Evolutionary conservation across 2,329 filamentous ascomycete genomes (phyloP).

Genomic region (Venturia aucupariae): DNA sequence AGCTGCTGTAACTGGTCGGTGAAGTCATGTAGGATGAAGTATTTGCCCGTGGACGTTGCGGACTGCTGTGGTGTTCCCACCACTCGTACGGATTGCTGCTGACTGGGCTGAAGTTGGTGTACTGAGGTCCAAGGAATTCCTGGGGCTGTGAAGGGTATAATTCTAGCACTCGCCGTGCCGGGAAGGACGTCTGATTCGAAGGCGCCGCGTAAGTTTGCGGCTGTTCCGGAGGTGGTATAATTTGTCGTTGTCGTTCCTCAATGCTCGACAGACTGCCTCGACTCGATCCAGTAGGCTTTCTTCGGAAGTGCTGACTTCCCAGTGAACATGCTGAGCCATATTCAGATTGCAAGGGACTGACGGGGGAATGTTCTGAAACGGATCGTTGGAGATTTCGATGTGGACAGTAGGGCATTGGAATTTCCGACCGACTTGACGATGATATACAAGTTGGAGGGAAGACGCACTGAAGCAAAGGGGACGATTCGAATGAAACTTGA

Average conservation of each 20-base stretch:
- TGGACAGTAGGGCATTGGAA: not conserved
- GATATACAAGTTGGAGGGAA: not conserved
- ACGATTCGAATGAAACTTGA: not conserved
- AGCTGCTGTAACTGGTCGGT: conserved; percentile 7
- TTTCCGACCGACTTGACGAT: not conserved
- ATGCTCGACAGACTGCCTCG: not conserved
- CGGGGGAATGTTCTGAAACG: not conserved
- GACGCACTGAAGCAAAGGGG: not conserved
- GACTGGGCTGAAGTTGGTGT: conserved; percentile 4
- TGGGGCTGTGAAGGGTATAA: not conserved
- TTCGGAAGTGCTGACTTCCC: not conserved
- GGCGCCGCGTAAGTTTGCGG: not conserved
- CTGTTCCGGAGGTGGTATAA: not conserved
- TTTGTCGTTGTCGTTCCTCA: not conserved
- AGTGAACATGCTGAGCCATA: not conserved
- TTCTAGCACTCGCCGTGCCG: not conserved
- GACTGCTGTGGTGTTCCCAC: not conserved
- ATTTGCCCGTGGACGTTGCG: not conserved
- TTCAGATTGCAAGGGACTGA: not conserved
- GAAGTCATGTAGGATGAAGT: conserved; percentile 6
- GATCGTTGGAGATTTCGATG: not conserved
- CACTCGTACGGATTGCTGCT: conserved; percentile 3
- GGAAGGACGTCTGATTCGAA: not conserved
- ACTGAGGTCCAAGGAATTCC: not conserved
- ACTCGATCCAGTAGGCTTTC: not conserved